phyloP scores from a whole-genome alignment of 2,329 filamentous ascomycete species.

The Catunica adiposa region DNA sequence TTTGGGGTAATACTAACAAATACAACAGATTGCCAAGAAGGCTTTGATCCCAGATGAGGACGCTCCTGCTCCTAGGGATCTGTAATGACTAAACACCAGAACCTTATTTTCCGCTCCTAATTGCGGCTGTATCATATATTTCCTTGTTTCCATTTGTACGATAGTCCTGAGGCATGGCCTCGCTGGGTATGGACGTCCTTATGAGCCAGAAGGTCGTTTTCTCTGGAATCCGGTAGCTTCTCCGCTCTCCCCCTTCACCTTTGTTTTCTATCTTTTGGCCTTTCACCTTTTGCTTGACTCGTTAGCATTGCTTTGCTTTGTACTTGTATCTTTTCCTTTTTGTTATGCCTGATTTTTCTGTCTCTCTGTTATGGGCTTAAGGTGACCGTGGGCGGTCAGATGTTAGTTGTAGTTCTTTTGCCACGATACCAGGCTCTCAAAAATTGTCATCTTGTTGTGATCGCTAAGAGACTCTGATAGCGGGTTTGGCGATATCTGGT shows the following conservation, averaged over 20 bases:
- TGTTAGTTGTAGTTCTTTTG: slow-evolving; percentile 8
- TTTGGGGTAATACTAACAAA: not conserved
- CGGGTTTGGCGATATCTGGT: not conserved
- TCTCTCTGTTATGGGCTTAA: slow-evolving; percentile 1
- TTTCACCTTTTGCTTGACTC: slow-evolving; percentile 7
- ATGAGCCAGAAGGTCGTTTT: too few relatives aligned
- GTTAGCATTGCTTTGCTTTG: slow-evolving; percentile 3
- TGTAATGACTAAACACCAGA: slow-evolving; percentile 9
- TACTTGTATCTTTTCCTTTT: slow-evolving; percentile 5
- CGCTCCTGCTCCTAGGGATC: slow-evolving; percentile 11
- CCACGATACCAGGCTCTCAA: slow-evolving; percentile 5
- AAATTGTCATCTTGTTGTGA: not conserved
- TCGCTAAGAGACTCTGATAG: not conserved
- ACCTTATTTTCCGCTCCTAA: slow-evolving; percentile 2
- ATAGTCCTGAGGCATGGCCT: slow-evolving; percentile 4
- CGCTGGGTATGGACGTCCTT: not conserved
- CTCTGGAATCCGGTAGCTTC: not conserved
- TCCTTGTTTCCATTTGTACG: slow-evolving; percentile 12
- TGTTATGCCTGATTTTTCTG: slow-evolving; percentile 3
- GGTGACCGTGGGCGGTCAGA: slow-evolving; percentile 7
- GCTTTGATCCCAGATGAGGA: slow-evolving; percentile 14
- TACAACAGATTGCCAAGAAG: slow-evolving; percentile 15
- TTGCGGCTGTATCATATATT: slow-evolving; percentile 17
- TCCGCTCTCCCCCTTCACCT: not conserved
- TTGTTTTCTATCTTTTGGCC: slow-evolving; percentile 3